Percentiles rank a stretch among this genome's conserved stretches.
phyloP scores from a whole-genome alignment of 2,329 filamentous ascomycete genomes.

The Phialocephala subalpina region DNA sequence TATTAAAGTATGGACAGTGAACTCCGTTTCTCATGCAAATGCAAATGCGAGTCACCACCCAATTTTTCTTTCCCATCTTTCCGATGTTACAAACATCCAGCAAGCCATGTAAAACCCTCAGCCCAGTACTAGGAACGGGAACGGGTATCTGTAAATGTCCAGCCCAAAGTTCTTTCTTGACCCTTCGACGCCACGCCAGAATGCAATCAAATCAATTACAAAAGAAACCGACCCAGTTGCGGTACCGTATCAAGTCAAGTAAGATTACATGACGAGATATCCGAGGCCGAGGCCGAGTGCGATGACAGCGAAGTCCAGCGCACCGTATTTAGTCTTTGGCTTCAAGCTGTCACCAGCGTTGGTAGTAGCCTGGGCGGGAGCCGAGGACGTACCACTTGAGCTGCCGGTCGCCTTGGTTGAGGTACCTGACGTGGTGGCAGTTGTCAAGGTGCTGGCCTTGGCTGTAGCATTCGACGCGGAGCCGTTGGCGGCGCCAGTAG shows the following conservation, averaged over 20 bases:
- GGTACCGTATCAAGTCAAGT: conserved; percentile 2
- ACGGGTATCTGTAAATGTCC: conserved; percentile 17
- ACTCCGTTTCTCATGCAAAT: conserved; percentile 8
- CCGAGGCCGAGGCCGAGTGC: conserved; percentile 42
- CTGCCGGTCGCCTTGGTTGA: conserved; percentile 45
- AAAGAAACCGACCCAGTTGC: background rate
- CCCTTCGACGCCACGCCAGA: conserved; percentile 16
- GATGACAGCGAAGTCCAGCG: conserved; percentile 40
- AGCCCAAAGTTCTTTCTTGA: conserved; percentile 9
- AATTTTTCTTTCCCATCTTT: conserved; percentile 8
- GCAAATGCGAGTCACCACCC: conserved; percentile 8
- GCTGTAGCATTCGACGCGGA: conserved; percentile 15
- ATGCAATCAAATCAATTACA: conserved; percentile 19
- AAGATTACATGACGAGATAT: conserved; percentile 44
- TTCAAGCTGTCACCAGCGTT: conserved; percentile 27
- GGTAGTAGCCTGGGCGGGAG: conserved; percentile 37
- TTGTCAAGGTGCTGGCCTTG: conserved; percentile 26
- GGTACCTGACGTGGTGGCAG: conserved; percentile 20
- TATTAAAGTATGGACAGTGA: conserved; percentile 19
- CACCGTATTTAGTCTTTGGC: conserved; percentile 39
- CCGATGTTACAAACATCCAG: background rate
- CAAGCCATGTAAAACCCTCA: conserved; percentile 8
- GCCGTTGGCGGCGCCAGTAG: conserved; percentile 17
- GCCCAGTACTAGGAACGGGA: background rate
- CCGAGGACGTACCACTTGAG: conserved; percentile 14